Evolutionary conservation across 805 yeast genomes (phyloP).

Genomic region (Metschnikowia anglica): DNA sequence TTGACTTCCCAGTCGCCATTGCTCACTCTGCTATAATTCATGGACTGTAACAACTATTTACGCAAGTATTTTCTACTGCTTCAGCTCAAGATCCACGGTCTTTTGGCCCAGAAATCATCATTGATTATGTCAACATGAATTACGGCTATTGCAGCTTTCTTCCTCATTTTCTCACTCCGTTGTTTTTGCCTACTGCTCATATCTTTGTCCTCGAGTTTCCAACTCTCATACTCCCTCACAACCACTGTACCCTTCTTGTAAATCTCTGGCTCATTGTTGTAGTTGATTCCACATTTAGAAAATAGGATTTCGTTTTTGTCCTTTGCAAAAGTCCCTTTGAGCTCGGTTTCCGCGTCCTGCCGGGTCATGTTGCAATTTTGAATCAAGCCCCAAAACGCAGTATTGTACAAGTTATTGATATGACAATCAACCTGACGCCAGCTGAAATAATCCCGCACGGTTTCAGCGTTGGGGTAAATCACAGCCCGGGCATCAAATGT

Average conservation of each 20-base stretch:
- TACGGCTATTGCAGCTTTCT: constrained; percentile 45
- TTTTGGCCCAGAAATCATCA: constrained; percentile 58
- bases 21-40: not conserved
- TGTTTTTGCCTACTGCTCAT: constrained; percentile 48
- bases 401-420: constrained; percentile 90
- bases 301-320: constrained; percentile 91
- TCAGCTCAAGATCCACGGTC: constrained; percentile 34
- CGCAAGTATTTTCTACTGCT: too few species aligned
- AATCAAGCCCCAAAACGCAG: constrained; percentile 88
- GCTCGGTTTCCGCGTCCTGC: constrained; percentile 73
- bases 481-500: constrained; percentile 92
- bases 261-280: constrained; percentile 86
- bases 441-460: constrained; percentile 75
- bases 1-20: not conserved
- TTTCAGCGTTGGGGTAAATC: constrained; percentile 63
- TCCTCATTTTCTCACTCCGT: constrained; percentile 47
- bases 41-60: not conserved
- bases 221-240: constrained; percentile 46
- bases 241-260: constrained; percentile 79
- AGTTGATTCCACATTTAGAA: constrained; percentile 75
- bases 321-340: constrained; percentile 74
- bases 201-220: constrained; percentile 15
- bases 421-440: constrained; percentile 98
- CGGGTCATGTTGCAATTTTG: constrained; percentile 65
- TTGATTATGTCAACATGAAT: constrained; percentile 63